These are phyloP conservation scores for Botrytis hyacinthi DNA, from an alignment of 2,329 filamentous ascomycete species.

Conservation along the genomic window DNA sequence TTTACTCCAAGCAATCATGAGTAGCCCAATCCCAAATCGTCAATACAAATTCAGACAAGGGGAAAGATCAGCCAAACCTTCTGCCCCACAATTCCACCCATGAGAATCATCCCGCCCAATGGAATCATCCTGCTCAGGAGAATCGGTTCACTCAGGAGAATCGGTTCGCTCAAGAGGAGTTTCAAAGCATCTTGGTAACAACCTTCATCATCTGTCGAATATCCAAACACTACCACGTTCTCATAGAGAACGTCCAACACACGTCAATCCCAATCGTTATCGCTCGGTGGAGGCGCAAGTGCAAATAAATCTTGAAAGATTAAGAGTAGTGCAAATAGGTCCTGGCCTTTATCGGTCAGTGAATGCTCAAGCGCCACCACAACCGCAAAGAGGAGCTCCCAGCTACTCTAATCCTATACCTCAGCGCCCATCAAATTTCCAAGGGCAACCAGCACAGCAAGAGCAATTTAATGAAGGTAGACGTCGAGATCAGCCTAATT, in stretches of 20 bases:
- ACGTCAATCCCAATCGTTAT: neutral
- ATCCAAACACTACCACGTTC: too few species aligned
- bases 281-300: neutral
- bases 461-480: neutral
- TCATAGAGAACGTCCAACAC: too few species aligned
- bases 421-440: neutral
- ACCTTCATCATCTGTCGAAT: too few species aligned
- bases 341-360: neutral
- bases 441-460: neutral
- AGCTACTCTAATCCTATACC: neutral
- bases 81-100: neutral
- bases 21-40: neutral
- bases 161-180: too few species aligned
- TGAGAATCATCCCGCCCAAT: neutral
- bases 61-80: neutral
- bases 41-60: neutral
- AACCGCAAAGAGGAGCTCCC: neutral
- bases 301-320: neutral
- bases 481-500: neutral
- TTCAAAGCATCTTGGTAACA: too few species aligned
- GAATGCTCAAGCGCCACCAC: neutral
- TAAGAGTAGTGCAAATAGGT: fast-evolving
- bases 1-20: neutral
- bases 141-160: too few species aligned
- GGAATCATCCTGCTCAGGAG: too few species aligned